phyloP scores from a whole-genome alignment of 768 basidiomycete genomes.

The Leccinellum luteum region DNA sequence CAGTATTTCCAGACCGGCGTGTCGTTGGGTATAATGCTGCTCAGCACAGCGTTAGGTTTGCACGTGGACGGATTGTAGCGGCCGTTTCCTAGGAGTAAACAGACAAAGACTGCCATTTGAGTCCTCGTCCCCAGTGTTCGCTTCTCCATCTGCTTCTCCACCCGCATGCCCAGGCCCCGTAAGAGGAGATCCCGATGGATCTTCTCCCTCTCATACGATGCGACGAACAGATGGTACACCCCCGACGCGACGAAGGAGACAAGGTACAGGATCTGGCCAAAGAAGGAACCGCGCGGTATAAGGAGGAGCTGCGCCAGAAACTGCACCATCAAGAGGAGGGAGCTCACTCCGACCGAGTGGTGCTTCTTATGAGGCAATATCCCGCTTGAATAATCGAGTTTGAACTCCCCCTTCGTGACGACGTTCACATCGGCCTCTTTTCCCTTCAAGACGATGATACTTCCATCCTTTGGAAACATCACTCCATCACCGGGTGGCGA shows the following conservation, averaged over 20 bases:
- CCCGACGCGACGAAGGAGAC: slow-evolving; percentile 30
- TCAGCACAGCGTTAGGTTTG: slow-evolving; percentile 6
- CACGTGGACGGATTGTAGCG: neutral
- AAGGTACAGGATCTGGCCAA: slow-evolving; percentile 34
- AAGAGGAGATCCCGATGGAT: slow-evolving; percentile 20
- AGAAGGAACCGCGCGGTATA: slow-evolving; percentile 28
- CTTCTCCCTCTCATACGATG: slow-evolving; percentile 29
- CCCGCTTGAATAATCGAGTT: slow-evolving; percentile 22
- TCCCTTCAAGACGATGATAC: slow-evolving; percentile 28
- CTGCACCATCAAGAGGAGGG: slow-evolving; percentile 28
- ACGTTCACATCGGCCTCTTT: slow-evolving; percentile 26
- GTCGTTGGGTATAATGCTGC: slow-evolving; percentile 26
- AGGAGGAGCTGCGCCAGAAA: slow-evolving; percentile 32
- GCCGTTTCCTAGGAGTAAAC: slow-evolving; percentile 18
- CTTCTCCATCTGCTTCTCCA: slow-evolving; percentile 14
- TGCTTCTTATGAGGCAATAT: slow-evolving; percentile 2
- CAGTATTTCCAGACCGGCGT: slow-evolving; percentile 29
- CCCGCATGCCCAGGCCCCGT: slow-evolving; percentile 1
- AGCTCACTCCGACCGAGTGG: slow-evolving; percentile 20
- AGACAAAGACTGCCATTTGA: slow-evolving; percentile 30
- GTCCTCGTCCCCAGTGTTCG: slow-evolving; percentile 21
- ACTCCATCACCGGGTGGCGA: slow-evolving; percentile 33
- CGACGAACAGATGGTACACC: slow-evolving; percentile 31
- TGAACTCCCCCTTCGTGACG: slow-evolving; percentile 33
- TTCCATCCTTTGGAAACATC: slow-evolving; percentile 18